Base-by-base conservation (phyloP, 192 early-diverging fungal genomes). In the Diversispora epigaea region DNA sequence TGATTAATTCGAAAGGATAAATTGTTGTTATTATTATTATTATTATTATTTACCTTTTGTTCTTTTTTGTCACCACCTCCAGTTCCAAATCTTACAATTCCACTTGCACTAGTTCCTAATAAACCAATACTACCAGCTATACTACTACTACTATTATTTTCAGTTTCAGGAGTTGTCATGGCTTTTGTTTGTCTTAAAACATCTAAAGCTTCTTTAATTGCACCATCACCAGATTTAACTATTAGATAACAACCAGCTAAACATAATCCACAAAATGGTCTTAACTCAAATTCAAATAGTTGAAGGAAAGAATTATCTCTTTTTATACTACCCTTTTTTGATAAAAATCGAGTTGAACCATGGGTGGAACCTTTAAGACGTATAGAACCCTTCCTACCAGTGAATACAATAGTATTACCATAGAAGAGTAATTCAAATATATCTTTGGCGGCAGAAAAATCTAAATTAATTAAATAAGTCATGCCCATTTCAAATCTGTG, bases 201-300 rank as follows among this genome's bases (percentile, higher is more conserved):
- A 71, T 79, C 22, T 72, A 79, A 47, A 67, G 69, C 19, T 77
- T 77, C 40, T 74, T 77, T 73, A 58, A 75, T 64, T 68, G 76
- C 61, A 71, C 71, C 0, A 75, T 79, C 54, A 77, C 79, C 39
- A 78, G 79, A 22, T 76, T 78, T 22, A 79, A 57, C 1, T 68
- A 80, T 77, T 3, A 75, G 57, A 41, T 83, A 80, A 45, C 81
- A 76, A 4, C 78, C 81, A 40, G 80, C 78, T 46, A 83, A 67
- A 65, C 81, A 83, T 32, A 83, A 47, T 46, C 81, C 81, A 71
- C 81, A 83, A 61, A 83, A 83, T 25, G 81, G 81, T 9, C 78
- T 79, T 65, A 83, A 67, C 43, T 83, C 81, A 67, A 83, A 83
- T 45, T 83, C 81, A 47, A 67, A 67, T n/a, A 67, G 45, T 39